These are phyloP conservation scores for Sphagnum magellanicum DNA, from an alignment of 228 moss, liverwort and hornwort species.

Conservation along the genomic window DNA sequence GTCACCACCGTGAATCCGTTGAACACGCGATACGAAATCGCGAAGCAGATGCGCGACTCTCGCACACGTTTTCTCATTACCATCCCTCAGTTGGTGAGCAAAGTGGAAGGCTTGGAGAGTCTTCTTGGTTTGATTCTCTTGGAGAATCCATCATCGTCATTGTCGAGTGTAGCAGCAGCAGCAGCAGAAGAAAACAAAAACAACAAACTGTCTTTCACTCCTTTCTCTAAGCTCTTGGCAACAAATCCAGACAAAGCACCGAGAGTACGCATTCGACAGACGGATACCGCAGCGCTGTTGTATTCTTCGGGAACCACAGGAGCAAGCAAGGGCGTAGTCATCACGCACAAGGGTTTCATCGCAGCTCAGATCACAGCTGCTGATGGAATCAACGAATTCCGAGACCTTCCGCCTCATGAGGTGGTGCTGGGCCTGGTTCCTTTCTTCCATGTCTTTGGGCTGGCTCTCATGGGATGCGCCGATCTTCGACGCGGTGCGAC, in stretches of 20 bases:
- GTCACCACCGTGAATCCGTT: slow-evolving; percentile 49
- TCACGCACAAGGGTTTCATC: slow-evolving; percentile 61
- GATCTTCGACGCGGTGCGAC: slow-evolving; percentile 20
- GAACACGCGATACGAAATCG: slow-evolving; percentile 46
- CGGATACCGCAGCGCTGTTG: slow-evolving; percentile 42
- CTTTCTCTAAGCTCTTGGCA: slow-evolving; percentile 38
- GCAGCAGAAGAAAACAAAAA: neutral
- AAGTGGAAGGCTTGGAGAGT: slow-evolving; percentile 19
- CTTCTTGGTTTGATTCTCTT: slow-evolving; percentile 53
- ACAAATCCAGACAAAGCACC: slow-evolving; percentile 29
- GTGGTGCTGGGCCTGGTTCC: slow-evolving; percentile 48
- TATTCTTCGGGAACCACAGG: slow-evolving; percentile 94
- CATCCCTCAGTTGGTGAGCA: slow-evolving; percentile 31
- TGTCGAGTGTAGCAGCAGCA: neutral
- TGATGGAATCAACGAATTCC: neutral
- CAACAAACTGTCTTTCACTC: slow-evolving; percentile 1
- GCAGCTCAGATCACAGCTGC: slow-evolving; percentile 18
- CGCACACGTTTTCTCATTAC: slow-evolving; percentile 41
- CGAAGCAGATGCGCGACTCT: slow-evolving; percentile 30
- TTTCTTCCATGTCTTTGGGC: slow-evolving; percentile 70
- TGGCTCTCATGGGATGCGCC: slow-evolving; percentile 14
- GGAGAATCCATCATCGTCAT: slow-evolving; percentile 1
- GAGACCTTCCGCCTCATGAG: neutral
- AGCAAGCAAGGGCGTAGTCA: slow-evolving; percentile 69
- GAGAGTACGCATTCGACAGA: slow-evolving; percentile 24